These are phyloP conservation scores for Blakeslea trispora DNA, from an alignment of 371 early-diverging fungal genomes.

Conservation along the genomic window DNA sequence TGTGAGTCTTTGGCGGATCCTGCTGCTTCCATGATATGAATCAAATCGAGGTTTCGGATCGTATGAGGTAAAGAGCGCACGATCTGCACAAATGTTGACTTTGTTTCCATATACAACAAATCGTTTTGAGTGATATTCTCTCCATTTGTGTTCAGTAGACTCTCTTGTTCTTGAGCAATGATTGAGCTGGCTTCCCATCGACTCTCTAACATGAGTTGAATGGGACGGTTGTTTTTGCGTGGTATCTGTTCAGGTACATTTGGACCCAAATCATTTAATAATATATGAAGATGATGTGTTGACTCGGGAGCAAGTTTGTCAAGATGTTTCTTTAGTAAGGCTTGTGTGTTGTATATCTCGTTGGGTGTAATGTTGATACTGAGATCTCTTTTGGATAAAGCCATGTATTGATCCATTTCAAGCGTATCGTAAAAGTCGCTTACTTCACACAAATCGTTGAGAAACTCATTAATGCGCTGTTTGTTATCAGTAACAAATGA, in stretches of 20 bases:
- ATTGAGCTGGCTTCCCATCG: slow-evolving; percentile 34
- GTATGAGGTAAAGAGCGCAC: slow-evolving; percentile 75
- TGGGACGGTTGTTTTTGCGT: slow-evolving; percentile 61
- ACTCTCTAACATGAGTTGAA: neutral
- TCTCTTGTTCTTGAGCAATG: slow-evolving; percentile 15
- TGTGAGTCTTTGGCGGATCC: slow-evolving; percentile 79
- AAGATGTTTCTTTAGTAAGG: slow-evolving; percentile 76
- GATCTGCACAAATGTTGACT: slow-evolving; percentile 85
- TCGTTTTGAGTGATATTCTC: slow-evolving; percentile 83
- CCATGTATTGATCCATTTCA: slow-evolving; percentile 96
- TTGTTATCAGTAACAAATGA: slow-evolving; percentile 89
- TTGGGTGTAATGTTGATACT: slow-evolving; percentile 84
- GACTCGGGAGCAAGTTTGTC: slow-evolving; percentile 77
- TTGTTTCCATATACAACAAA: slow-evolving; percentile 89
- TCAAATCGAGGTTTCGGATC: slow-evolving; percentile 49
- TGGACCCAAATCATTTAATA: slow-evolving; percentile 75
- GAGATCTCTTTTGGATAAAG: slow-evolving; percentile 88
- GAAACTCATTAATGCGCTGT: slow-evolving; percentile 77
- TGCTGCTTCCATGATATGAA: slow-evolving; percentile 75
- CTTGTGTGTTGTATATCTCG: slow-evolving; percentile 90
- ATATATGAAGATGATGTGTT: slow-evolving; percentile 75
- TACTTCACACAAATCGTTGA: slow-evolving; percentile 90
- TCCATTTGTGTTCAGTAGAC: slow-evolving; percentile 52
- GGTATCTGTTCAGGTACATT: slow-evolving; percentile 73
- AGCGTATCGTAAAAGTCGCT: slow-evolving; percentile 91